Conservation (phyloP, 805 yeast species). For the Saturnispora bothae region DNA sequence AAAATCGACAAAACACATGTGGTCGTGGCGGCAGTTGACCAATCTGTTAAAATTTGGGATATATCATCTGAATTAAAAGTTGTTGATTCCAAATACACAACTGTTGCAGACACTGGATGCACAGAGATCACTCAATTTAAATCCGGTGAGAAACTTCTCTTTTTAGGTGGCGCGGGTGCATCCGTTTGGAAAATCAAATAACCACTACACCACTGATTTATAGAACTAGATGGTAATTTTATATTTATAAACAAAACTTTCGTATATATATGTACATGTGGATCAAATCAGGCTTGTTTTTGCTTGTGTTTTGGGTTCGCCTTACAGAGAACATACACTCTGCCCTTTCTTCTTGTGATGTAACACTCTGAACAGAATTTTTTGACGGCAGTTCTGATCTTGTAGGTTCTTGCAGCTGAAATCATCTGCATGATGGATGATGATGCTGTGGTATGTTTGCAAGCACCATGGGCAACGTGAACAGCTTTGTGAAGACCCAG, state of each 20-base stretch:
- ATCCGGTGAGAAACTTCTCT: constrained; percentile 25
- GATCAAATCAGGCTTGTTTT: constrained; percentile 54
- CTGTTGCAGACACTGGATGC: constrained; percentile 88
- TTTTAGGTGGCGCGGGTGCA: constrained; percentile 77
- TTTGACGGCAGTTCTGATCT: constrained; percentile 86
- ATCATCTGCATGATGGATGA: constrained; percentile 11
- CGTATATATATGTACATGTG: neutral
- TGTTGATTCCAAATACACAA: constrained; percentile 45
- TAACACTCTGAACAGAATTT: constrained; percentile 89
- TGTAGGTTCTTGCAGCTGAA: constrained; percentile 54
- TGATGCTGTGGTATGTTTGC: constrained; percentile 8
- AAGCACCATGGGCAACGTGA: constrained; percentile 7
- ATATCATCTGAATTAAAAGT: constrained; percentile 20
- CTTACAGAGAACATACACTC: constrained; percentile 88
- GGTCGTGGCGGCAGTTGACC: constrained; percentile 76
- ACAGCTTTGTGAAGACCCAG: constrained; percentile 17
- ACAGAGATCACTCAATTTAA: constrained; percentile 30
- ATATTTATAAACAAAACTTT: neutral
- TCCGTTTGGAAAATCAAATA: constrained; percentile 18
- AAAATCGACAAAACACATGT: constrained; percentile 25
- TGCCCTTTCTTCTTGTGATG: constrained; percentile 89
- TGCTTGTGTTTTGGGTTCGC: constrained; percentile 90
- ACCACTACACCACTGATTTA: neutral
- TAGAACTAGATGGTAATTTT: neutral
- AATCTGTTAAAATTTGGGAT: constrained; percentile 59